Conservation (phyloP, 306 rosid species). For the Castanospermum australe region DNA sequence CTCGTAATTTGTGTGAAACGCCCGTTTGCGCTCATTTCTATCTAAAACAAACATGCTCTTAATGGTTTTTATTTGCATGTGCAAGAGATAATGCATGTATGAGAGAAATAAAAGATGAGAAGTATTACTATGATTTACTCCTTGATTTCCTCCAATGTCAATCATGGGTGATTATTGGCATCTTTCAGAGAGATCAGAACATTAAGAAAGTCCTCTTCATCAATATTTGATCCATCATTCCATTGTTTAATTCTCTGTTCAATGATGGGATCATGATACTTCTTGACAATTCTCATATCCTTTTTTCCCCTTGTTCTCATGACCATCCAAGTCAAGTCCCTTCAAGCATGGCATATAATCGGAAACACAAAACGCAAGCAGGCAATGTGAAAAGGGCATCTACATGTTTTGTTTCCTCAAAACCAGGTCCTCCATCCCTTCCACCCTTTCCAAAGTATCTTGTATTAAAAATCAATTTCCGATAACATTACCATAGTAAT, state of each 20-base stretch:
- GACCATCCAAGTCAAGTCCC: constrained; percentile 38
- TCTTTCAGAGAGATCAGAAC: constrained; percentile 31
- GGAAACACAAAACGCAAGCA: constrained; percentile 24
- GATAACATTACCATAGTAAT: constrained; percentile 5
- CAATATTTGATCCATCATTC: constrained; percentile 29
- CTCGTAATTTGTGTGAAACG: no score
- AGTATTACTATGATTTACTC: constrained; percentile 25
- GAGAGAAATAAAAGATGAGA: background rate
- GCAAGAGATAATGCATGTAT: no score
- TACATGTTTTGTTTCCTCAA: constrained; percentile 38
- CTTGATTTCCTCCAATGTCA: constrained; percentile 35
- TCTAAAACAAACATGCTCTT: no score
- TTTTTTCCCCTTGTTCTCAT: background rate
- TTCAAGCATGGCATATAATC: constrained; percentile 42
- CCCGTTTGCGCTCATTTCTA: no score
- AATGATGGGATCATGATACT: constrained; percentile 33
- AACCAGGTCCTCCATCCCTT: constrained; percentile 42
- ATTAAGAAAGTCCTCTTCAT: constrained; percentile 39
- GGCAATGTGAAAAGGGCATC: constrained; percentile 22
- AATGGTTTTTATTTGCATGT: no score
- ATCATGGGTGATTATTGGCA: background rate
- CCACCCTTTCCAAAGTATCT: constrained; percentile 38
- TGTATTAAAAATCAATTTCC: constrained; percentile 27
- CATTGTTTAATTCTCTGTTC: constrained; percentile 34
- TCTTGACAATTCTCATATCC: constrained; percentile 1